Evolutionary conservation across 1,284 basidiomycete species (phyloP).

Genomic region (Dichomitus squalens): DNA sequence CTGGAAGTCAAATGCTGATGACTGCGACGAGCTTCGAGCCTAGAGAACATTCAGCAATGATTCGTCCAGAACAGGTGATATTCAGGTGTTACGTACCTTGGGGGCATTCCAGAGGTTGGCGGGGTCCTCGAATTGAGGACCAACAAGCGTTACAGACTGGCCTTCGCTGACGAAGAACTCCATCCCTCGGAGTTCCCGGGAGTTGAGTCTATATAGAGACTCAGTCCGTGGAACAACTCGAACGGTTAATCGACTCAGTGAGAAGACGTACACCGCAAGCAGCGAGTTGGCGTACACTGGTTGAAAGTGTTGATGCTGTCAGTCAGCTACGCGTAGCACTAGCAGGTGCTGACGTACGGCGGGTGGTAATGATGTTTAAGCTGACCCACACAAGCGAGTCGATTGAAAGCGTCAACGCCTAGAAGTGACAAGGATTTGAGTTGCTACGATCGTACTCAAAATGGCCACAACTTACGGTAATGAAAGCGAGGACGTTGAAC

Average conservation of each 20-base stretch:
- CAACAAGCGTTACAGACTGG: neutral
- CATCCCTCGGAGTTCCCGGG: slow-evolving; percentile 1
- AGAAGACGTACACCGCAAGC: neutral
- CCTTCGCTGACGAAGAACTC: slow-evolving; percentile 1
- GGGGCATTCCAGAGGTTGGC: neutral
- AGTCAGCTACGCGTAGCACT: neutral
- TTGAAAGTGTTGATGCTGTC: too few relatives aligned
- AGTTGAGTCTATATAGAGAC: neutral
- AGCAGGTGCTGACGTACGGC: neutral
- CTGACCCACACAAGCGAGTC: neutral
- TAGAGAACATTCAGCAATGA: neutral
- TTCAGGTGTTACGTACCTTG: neutral
- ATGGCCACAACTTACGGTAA: neutral
- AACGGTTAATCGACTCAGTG: neutral
- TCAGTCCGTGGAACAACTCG: neutral
- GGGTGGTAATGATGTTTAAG: slow-evolving; percentile 2
- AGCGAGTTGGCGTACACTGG: neutral
- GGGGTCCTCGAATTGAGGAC: neutral
- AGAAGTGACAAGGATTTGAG: neutral
- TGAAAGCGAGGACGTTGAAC: neutral
- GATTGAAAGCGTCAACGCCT: neutral
- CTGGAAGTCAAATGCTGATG: too few relatives aligned
- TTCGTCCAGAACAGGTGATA: neutral
- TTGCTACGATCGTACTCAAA: neutral
- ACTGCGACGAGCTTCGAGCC: neutral